Conservation (phyloP, 1,139 yeast genomes). For the Eremothecium cymbalariae region DNA sequence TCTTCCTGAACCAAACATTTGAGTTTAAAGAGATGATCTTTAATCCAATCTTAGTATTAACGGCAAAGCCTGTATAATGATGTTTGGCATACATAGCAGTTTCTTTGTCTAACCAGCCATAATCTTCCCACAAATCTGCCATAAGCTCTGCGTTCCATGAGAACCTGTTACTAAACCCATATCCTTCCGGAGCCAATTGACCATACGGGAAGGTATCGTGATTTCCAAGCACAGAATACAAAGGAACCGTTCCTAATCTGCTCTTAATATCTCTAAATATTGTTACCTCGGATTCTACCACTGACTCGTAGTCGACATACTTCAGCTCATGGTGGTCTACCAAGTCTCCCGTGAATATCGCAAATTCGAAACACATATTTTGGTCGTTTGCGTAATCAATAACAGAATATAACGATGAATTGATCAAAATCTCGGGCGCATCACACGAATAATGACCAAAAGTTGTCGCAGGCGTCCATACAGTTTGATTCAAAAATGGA, state of each 20-base stretch:
- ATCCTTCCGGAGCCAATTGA: slow-evolving; percentile 50
- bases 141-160: slow-evolving; percentile 54
- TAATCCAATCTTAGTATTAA: slow-evolving; percentile 48
- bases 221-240: slow-evolving; percentile 61
- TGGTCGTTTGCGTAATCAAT: slow-evolving; percentile 33
- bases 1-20: slow-evolving; percentile 57
- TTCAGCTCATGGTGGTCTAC: slow-evolving; percentile 51
- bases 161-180: slow-evolving; percentile 43
- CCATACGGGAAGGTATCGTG: slow-evolving; percentile 71
- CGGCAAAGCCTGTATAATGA: slow-evolving; percentile 59
- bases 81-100: slow-evolving; percentile 33
- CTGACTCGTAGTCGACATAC: slow-evolving; percentile 40
- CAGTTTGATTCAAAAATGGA: slow-evolving; percentile 32
- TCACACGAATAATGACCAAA: slow-evolving; percentile 60
- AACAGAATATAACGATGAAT: slow-evolving; percentile 45
- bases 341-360: slow-evolving; percentile 62
- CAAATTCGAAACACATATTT: slow-evolving; percentile 43
- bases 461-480: slow-evolving; percentile 46
- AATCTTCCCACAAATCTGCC: slow-evolving; percentile 49
- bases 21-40: slow-evolving; percentile 60
- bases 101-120: slow-evolving; percentile 37
- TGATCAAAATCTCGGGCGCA: slow-evolving; percentile 52
- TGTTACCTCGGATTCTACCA: slow-evolving; percentile 46
- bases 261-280: slow-evolving; percentile 48
- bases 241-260: slow-evolving; percentile 46